Evolutionary conservation across 1,139 yeast genomes (phyloP), one percentile per base, ranked within the genome.

Genomic region (Hyphopichia burtonii): DNA sequence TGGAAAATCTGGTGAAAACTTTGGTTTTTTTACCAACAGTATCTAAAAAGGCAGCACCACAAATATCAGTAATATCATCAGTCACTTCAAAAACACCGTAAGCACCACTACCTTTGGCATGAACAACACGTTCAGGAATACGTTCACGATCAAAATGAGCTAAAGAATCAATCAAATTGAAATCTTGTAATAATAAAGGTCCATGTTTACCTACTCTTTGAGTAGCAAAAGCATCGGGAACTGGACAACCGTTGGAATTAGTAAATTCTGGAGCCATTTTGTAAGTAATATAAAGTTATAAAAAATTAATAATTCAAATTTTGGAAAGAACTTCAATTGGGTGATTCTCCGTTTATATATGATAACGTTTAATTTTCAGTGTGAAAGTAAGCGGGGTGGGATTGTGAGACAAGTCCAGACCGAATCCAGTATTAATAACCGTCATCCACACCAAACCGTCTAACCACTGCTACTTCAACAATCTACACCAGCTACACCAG

Each of bases 21-120:
- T 74, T 75, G 51, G 89, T 83, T 67, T 81, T 83, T 67, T 82
- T 82, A 54, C 93, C 93, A 33, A 79, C 72, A 27, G 75, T 68
- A 60, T 74, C 78, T 53, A 84, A 73, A 61, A 86, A 83, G 43
- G 77, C 78, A 36, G 93, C 80, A 45, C 68, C 67, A 48, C 83
- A 76, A 44, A 86, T 57, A 59, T 86, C 94, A 36, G 83, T 66
- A 55, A 86, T 76, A 52, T 86, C 89, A 59, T 86, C 88, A 31
- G 93, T 86, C 48, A 81, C 82, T 61, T 82, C 89, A 54, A 86
- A 85, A 44, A 68, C 72, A 50, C 91, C 89, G 58, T 71, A 80
- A 36, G 91, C 90, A 49, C 91, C 93, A 36, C 86, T 83, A 45
- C 93, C 94, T 63, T 84, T 85, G 47, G 93, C 93, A 59, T 86